These are phyloP conservation scores for Berberis thunbergii DNA, from an alignment of 164 flowering plant genomes.

Conservation along the genomic window DNA sequence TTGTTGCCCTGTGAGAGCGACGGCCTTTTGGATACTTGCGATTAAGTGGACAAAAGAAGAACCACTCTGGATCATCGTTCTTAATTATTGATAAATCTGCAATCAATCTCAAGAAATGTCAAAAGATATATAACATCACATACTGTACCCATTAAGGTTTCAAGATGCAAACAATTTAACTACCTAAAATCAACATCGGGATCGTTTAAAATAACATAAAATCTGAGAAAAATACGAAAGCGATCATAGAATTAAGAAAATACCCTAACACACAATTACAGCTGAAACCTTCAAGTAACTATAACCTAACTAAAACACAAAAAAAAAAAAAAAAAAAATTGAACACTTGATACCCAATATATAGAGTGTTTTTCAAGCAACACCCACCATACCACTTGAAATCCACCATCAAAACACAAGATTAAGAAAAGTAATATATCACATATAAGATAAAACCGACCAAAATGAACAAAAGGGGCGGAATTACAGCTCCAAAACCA, in stretches of 20 bases:
- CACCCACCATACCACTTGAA: no score
- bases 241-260: not conserved
- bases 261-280: not conserved
- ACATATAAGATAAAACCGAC: no score
- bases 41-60: conserved; percentile 14
- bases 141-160: not conserved
- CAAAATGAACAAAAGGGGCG: not conserved
- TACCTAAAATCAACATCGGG: not conserved
- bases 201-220: not conserved
- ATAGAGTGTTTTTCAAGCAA: no score
- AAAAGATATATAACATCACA: not conserved
- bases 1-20: conserved; percentile 12
- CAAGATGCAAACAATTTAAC: not conserved
- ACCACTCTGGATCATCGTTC: conserved; percentile 13
- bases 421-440: no score
- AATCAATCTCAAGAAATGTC: not conserved
- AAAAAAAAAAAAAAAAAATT: not conserved
- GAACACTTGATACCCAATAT: no score
- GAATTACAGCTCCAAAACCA: not conserved
- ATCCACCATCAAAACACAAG: no score
- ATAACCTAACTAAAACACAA: not conserved
- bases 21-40: conserved; percentile 13
- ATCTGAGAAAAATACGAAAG: not conserved
- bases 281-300: not conserved
- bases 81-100: conserved; percentile 4